Evolutionary conservation across 2,329 filamentous ascomycete species (phyloP).

Genomic region (Pestalotiopsis sp.): DNA sequence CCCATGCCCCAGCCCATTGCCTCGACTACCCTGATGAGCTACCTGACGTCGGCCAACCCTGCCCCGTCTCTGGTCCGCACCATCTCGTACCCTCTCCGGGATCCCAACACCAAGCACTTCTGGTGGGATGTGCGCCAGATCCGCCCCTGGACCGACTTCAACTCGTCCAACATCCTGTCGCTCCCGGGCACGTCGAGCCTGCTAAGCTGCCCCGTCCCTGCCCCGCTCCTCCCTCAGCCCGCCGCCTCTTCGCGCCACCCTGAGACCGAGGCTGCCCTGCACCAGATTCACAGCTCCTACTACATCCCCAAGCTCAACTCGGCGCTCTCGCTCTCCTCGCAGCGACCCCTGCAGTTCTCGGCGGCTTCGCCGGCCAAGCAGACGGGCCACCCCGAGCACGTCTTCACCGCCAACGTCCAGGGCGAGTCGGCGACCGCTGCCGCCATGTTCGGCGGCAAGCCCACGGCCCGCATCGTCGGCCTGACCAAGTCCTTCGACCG

Average conservation of each 20-base stretch:
- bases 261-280: constrained; percentile 76
- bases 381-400: constrained; percentile 49
- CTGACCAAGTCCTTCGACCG: constrained; percentile 91
- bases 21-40: constrained; percentile 73
- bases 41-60: constrained; percentile 79
- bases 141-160: constrained; percentile 82
- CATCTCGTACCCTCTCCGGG: constrained; percentile 69
- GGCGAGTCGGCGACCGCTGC: constrained; percentile 59
- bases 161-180: constrained; percentile 67
- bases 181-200: constrained; percentile 75
- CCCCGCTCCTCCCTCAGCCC: constrained; percentile 62
- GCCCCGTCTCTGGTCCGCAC: constrained; percentile 81
- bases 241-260: constrained; percentile 65
- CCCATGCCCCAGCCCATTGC: constrained; percentile 50
- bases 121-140: constrained; percentile 97
- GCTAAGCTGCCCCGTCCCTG: constrained; percentile 69
- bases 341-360: constrained; percentile 60
- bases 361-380: constrained; percentile 43
- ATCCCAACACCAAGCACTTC: constrained; percentile 76
- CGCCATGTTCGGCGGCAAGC: constrained; percentile 50
- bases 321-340: constrained; percentile 76
- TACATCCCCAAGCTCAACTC: constrained; percentile 88
- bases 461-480: constrained; percentile 53
- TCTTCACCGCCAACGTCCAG: constrained; percentile 67
- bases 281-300: constrained; percentile 74